Evolutionary conservation across 73 alveolate genomes (phyloP).

Genomic region (Diophrys appendiculata): DNA sequence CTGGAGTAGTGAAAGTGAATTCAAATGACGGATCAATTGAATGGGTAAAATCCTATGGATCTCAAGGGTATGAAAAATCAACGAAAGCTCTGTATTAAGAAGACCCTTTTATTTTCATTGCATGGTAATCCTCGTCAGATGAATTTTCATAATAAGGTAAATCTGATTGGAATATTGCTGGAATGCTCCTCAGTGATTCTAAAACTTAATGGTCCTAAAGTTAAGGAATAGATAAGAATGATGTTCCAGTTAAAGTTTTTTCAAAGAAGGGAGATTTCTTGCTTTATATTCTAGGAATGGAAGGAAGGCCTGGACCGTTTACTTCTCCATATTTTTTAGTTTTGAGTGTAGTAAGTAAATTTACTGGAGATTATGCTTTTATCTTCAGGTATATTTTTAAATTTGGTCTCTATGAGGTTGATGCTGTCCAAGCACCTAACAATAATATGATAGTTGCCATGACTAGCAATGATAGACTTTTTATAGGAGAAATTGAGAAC

Average conservation of each 20-base stretch:
- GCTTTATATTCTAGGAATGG: background rate
- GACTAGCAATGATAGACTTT: background rate
- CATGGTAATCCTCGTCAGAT: background rate
- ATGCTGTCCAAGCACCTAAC: background rate
- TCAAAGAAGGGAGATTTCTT: constrained; percentile 1
- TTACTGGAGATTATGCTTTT: background rate
- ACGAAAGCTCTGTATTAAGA: background rate
- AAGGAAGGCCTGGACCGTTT: background rate
- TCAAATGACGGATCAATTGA: background rate
- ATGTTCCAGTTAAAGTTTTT: background rate
- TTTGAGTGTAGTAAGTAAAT: background rate
- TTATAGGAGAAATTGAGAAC: background rate
- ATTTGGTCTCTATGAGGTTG: background rate
- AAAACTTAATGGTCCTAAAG: background rate
- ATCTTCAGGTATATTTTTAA: background rate
- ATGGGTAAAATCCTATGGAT: background rate
- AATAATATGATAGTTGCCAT: background rate
- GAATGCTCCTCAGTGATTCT: background rate
- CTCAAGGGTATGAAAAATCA: background rate
- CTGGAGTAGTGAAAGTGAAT: background rate
- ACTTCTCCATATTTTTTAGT: background rate
- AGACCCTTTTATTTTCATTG: background rate
- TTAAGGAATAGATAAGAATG: background rate
- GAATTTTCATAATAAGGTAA: background rate
- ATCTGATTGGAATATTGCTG: background rate